phyloP scores from a whole-genome alignment of 768 basidiomycete species.

The Gloeophyllum trabeum region DNA sequence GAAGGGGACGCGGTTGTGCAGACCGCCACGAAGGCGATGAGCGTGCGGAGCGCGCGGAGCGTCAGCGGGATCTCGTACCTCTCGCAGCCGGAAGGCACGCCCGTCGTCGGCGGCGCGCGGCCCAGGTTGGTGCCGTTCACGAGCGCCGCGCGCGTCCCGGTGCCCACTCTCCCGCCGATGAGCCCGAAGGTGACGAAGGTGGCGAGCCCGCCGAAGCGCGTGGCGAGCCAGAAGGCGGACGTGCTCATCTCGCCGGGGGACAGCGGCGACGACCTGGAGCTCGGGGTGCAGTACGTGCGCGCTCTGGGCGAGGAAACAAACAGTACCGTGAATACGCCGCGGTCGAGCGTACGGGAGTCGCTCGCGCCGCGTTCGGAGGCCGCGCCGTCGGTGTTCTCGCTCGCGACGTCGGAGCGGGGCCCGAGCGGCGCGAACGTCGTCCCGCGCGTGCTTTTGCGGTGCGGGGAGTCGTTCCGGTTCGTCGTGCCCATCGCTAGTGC shows the following conservation, averaged over 20 bases:
- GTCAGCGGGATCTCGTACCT: slow-evolving; percentile 23
- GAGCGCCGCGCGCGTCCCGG: slow-evolving; percentile 52
- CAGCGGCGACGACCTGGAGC: slow-evolving; percentile 53
- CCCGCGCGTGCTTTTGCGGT: slow-evolving; percentile 36
- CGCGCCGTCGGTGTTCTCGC: slow-evolving; percentile 36
- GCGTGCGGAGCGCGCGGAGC: slow-evolving; percentile 37
- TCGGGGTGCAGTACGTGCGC: slow-evolving; percentile 62
- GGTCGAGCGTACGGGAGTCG: slow-evolving; percentile 3
- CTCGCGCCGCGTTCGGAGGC: slow-evolving; percentile 7
- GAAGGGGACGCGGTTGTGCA: slow-evolving; percentile 34
- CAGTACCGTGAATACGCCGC: slow-evolving; percentile 6
- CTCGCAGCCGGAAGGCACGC: slow-evolving; percentile 21
- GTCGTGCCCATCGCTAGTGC: slow-evolving; percentile 36
- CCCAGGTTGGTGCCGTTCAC: slow-evolving; percentile 71
- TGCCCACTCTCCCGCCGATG: slow-evolving; percentile 33
- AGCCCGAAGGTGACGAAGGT: no score
- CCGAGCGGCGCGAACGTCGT: slow-evolving; percentile 17
- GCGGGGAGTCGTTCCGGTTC: slow-evolving; percentile 51
- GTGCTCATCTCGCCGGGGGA: slow-evolving; percentile 30
- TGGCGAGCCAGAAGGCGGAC: slow-evolving; percentile 56
- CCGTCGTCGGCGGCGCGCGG: slow-evolving; percentile 33
- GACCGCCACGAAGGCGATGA: slow-evolving; percentile 39
- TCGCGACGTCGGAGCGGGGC: slow-evolving; percentile 45
- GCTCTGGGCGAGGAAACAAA: slow-evolving; percentile 46
- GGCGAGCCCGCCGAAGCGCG: slow-evolving; percentile 22